phyloP scores from a whole-genome alignment of 2,329 filamentous ascomycete species.

The Biscogniauxia sp. region DNA sequence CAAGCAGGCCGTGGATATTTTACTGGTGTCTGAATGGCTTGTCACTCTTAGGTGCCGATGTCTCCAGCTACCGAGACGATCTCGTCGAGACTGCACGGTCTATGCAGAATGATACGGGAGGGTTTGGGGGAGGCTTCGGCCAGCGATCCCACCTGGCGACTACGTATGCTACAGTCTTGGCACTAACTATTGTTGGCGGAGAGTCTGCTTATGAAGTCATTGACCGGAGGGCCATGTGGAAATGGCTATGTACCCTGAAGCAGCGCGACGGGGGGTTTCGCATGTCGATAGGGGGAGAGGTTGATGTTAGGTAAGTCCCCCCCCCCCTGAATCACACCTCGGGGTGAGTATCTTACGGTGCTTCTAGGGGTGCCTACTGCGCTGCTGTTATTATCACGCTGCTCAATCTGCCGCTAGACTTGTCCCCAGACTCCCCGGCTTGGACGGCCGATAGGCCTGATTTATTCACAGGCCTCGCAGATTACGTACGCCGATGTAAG shows the following conservation, averaged over 20 bases:
- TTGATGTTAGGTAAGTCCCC: constrained; percentile 74
- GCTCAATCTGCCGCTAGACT: constrained; percentile 75
- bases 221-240: constrained; percentile 84
- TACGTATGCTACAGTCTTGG: constrained; percentile 80
- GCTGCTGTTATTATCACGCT: constrained; percentile 81
- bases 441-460: constrained; percentile 59
- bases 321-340: constrained; percentile 9
- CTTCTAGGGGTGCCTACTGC: constrained; percentile 80
- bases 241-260: constrained; percentile 84
- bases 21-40: constrained; percentile 88
- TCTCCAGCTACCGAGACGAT: constrained; percentile 62
- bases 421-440: constrained; percentile 71
- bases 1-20: constrained; percentile 87
- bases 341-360: constrained; percentile 18
- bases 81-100: constrained; percentile 73
- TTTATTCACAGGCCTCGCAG: constrained; percentile 70
- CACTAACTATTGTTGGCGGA: constrained; percentile 75
- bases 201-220: constrained; percentile 71
- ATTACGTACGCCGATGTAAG: constrained; percentile 80
- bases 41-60: constrained; percentile 72
- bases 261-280: constrained; percentile 86
- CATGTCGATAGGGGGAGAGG: constrained; percentile 81
- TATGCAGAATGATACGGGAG: constrained; percentile 79
- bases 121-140: constrained; percentile 91
- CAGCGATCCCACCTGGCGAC: constrained; percentile 86